A percentile compares a stretch with the other conserved stretches of the same genome.
Conservation (phyloP, 805 yeast species). For the Ogataea pilisensis region DNA sequence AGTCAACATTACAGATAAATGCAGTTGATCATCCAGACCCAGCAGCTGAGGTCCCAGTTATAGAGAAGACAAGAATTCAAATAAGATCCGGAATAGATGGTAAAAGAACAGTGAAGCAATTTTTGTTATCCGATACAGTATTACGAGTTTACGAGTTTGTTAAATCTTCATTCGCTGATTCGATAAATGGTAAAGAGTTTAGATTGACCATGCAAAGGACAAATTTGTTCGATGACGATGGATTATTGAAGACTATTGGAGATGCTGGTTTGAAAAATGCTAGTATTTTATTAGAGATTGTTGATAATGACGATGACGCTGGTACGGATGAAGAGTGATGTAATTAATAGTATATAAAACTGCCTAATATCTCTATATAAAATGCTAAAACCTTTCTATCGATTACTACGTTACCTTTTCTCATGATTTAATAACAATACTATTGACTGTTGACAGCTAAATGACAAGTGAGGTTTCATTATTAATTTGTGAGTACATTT, state of each 20-base stretch:
- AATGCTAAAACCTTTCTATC: too few relatives aligned
- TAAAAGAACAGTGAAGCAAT: slow-evolving; percentile 70
- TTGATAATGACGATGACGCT: slow-evolving; percentile 26
- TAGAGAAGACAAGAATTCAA: slow-evolving; percentile 71
- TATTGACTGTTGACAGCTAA: too few relatives aligned
- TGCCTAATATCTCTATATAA: too few relatives aligned
- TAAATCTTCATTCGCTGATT: slow-evolving; percentile 51
- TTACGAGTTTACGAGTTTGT: slow-evolving; percentile 57
- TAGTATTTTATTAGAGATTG: slow-evolving; percentile 63
- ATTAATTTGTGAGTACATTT: too few relatives aligned
- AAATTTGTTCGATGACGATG: slow-evolving; percentile 46
- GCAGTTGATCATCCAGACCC: slow-evolving; percentile 59
- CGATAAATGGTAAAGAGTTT: slow-evolving; percentile 42
- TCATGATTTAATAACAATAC: too few relatives aligned
- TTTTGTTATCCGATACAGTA: slow-evolving; percentile 56
- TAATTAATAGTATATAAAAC: too few relatives aligned
- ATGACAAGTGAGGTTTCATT: too few relatives aligned
- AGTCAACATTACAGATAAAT: slow-evolving; percentile 6
- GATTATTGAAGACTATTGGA: slow-evolving; percentile 53
- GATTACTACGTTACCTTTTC: too few relatives aligned
- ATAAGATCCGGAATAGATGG: slow-evolving; percentile 80
- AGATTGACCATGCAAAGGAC: slow-evolving; percentile 55
- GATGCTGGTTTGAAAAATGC: slow-evolving; percentile 83
- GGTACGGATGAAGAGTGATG: not conserved
- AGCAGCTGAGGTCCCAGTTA: slow-evolving; percentile 38